Conservation (phyloP, 208 protist species). For the Kentomonas sorsogonicus region DNA sequence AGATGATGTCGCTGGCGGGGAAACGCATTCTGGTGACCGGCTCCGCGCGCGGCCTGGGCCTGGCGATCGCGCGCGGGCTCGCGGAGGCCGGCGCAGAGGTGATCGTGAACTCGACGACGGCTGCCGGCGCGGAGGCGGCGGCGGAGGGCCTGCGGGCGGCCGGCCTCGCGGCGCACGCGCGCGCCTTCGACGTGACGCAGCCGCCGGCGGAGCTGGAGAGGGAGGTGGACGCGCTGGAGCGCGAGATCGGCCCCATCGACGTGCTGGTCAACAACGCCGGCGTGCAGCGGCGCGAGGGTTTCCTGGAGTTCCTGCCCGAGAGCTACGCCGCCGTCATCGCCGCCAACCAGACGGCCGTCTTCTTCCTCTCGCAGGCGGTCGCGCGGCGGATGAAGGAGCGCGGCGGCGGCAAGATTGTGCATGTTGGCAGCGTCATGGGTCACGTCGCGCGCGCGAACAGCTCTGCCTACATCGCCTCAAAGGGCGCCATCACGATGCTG, state of each 20-base stretch:
- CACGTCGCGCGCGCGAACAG: slow-evolving; percentile 23
- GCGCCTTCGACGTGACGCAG: slow-evolving; percentile 15
- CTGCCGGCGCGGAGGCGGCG: not conserved
- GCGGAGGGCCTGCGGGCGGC: not conserved
- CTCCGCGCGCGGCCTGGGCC: slow-evolving; percentile 15
- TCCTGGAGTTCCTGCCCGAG: slow-evolving; percentile 26
- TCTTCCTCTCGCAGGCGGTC: slow-evolving; percentile 25
- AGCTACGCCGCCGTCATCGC: slow-evolving; percentile 33
- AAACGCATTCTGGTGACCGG: slow-evolving; percentile 15
- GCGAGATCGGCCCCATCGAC: slow-evolving; percentile 27
- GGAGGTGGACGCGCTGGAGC: slow-evolving; percentile 17
- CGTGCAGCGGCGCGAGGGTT: slow-evolving; percentile 26
- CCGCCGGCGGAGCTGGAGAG: not conserved
- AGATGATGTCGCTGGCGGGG: no score
- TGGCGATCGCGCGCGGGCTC: slow-evolving; percentile 20
- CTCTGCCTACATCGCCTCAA: slow-evolving; percentile 37
- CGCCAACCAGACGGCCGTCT: slow-evolving; percentile 31
- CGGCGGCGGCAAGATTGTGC: slow-evolving; percentile 32
- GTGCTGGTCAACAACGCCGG: slow-evolving; percentile 59
- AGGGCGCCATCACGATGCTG: slow-evolving; percentile 35
- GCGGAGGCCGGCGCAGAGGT: slow-evolving; percentile 15
- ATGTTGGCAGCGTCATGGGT: slow-evolving; percentile 34
- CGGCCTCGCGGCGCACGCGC: not conserved
- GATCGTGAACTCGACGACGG: slow-evolving; percentile 8
- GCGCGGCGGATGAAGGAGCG: slow-evolving; percentile 26